A percentile compares a stretch with the other conserved stretches of the same genome.
Conservation (phyloP, 2,329 filamentous ascomycete species). For the Tetracladium maxilliforme region DNA sequence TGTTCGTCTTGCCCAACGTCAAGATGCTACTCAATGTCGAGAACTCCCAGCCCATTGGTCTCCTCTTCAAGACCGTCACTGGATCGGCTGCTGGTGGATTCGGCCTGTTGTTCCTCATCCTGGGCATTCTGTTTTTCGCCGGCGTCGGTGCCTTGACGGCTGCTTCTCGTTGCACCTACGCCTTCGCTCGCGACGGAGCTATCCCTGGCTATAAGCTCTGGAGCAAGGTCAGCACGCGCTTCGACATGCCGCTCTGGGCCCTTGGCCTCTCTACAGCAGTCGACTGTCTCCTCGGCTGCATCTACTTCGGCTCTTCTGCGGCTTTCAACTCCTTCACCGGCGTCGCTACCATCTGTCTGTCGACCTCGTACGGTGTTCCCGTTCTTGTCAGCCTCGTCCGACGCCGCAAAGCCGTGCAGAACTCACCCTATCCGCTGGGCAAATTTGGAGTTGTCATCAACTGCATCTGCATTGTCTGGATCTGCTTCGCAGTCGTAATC, state of each 20-base stretch:
- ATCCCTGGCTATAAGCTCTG: slow-evolving; percentile 56
- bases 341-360: slow-evolving; percentile 66
- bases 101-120: slow-evolving; percentile 58
- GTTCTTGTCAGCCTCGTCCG: slow-evolving; percentile 58
- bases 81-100: slow-evolving; percentile 62
- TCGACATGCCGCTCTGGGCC: slow-evolving; percentile 58
- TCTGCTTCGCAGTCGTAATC: slow-evolving; percentile 51
- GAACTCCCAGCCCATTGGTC: slow-evolving; percentile 62
- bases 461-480: slow-evolving; percentile 53
- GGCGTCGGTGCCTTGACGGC: slow-evolving; percentile 63
- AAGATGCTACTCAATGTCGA: slow-evolving; percentile 46
- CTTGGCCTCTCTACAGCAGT: slow-evolving; percentile 53
- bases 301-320: slow-evolving; percentile 65
- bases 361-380: slow-evolving; percentile 60
- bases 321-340: slow-evolving; percentile 73
- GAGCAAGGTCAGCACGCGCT: slow-evolving; percentile 45
- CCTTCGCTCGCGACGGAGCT: slow-evolving; percentile 61
- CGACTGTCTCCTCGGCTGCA: slow-evolving; percentile 57
- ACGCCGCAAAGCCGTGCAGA: slow-evolving; percentile 46
- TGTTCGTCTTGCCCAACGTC: slow-evolving; percentile 62
- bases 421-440: slow-evolving; percentile 55
- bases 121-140: slow-evolving; percentile 65
- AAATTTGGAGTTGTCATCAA: slow-evolving; percentile 57
- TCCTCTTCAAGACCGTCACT: slow-evolving; percentile 62
- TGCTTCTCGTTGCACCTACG: slow-evolving; percentile 59